These are phyloP conservation scores for Tillandsia fasciculata DNA, from an alignment of 176 grass and related monocot genomes.

Conservation along the genomic window DNA sequence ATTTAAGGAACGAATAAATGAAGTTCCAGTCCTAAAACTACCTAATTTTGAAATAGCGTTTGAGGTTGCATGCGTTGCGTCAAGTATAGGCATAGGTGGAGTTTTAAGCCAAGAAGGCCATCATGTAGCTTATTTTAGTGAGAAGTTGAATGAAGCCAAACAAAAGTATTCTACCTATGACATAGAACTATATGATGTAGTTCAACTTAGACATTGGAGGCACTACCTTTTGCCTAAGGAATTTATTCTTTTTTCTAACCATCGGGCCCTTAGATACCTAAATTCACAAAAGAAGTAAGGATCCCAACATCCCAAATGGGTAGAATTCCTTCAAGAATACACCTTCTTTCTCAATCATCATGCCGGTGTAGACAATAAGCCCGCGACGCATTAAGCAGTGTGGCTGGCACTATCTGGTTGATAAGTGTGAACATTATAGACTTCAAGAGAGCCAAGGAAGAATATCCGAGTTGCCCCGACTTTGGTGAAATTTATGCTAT, in stretches of 20 bases:
- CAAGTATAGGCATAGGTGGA: not conserved
- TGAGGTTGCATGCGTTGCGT: not conserved
- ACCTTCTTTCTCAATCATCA: not conserved
- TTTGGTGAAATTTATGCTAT: no score
- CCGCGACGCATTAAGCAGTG: not conserved
- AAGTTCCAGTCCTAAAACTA: not conserved
- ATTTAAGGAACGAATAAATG: not conserved
- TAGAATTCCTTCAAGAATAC: not conserved
- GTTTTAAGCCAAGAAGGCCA: not conserved
- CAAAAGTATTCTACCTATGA: not conserved
- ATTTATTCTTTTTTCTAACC: not conserved
- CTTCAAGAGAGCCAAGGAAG: not conserved
- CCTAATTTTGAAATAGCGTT: not conserved
- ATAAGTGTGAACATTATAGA: not conserved
- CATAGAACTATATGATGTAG: not conserved
- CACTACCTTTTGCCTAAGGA: not conserved
- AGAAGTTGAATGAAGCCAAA: no score
- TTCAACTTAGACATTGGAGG: not conserved
- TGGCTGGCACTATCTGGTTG: not conserved
- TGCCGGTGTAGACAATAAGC: not conserved
- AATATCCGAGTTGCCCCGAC: not conserved
- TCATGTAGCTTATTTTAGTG: not conserved
- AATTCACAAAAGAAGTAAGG: not conserved
- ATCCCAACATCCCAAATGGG: not conserved
- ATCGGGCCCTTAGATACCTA: not conserved